A percentile compares a stretch with the other conserved stretches of the same genome.
Conservation (phyloP, 805 yeast genomes). For the Saccharomycopsis oosterbeekiorum region DNA sequence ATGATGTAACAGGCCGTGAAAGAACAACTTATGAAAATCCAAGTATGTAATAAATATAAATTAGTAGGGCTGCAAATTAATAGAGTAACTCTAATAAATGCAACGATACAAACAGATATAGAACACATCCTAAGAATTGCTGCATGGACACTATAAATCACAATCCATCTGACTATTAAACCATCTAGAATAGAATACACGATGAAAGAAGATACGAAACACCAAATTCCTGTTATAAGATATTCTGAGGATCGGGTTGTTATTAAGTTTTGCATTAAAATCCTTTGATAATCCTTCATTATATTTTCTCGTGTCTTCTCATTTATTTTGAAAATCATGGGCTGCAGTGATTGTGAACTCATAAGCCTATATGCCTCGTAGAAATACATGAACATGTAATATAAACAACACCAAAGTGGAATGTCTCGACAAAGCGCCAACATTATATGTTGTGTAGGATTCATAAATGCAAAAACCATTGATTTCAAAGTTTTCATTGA, state of each 20-base stretch:
- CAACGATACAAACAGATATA: conserved; percentile 63
- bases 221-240: conserved; percentile 83
- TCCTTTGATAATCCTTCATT: conserved; percentile 14
- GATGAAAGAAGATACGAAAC: conserved; percentile 76
- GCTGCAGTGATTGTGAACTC: conserved; percentile 9
- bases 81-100: conserved; percentile 58
- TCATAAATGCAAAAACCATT: conserved; percentile 46
- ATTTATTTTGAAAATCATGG: not conserved
- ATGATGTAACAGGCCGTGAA: conserved; percentile 70
- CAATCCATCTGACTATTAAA: conserved; percentile 87
- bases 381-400: conserved; percentile 25
- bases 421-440: conserved; percentile 73
- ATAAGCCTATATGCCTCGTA: conserved; percentile 25
- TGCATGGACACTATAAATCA: conserved; percentile 78
- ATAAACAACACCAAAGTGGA: conserved; percentile 45
- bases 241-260: conserved; percentile 68
- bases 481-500: conserved; percentile 20
- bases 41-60: conserved; percentile 71
- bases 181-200: conserved; percentile 82
- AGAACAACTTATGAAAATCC: conserved; percentile 85
- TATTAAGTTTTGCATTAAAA: conserved; percentile 29
- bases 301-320: conserved; percentile 2
- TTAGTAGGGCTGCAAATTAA: conserved; percentile 62
- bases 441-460: conserved; percentile 66
- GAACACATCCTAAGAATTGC: conserved; percentile 82